These are phyloP conservation scores for Panicum virgatum DNA, from an alignment of 202 grass and related monocot species.

Conservation along the genomic window DNA sequence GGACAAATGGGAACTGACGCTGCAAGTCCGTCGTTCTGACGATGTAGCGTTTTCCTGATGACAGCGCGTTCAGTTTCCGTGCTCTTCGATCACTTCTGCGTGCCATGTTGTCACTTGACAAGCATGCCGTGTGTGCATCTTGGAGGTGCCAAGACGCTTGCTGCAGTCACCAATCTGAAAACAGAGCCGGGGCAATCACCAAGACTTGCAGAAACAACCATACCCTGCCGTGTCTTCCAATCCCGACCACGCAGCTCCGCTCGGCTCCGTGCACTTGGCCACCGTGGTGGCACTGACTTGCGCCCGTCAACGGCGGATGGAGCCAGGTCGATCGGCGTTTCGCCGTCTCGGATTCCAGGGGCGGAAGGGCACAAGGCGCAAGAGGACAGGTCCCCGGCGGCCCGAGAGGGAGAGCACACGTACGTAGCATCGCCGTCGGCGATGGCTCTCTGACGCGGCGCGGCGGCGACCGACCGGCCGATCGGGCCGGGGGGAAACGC, in stretches of 20 bases:
- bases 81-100: no score
- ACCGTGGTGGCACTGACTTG: neutral
- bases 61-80: no score
- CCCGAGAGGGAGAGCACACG: neutral
- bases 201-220: neutral
- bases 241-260: neutral
- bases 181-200: neutral
- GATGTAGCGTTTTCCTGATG: no score
- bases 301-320: neutral
- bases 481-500: neutral
- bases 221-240: neutral
- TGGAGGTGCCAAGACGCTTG: no score
- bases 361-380: slow-evolving; percentile 18
- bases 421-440: slow-evolving; percentile 3
- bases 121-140: no score
- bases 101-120: no score
- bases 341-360: slow-evolving; percentile 5
- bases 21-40: no score
- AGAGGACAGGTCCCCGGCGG: neutral
- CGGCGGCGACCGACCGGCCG: neutral
- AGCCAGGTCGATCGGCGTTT: neutral
- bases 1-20: neutral
- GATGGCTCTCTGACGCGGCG: no score
- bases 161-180: no score
- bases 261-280: neutral